Evolutionary conservation across 2,329 filamentous ascomycete species (phyloP).

Genomic region (Colletotrichum euphorbiae): DNA sequence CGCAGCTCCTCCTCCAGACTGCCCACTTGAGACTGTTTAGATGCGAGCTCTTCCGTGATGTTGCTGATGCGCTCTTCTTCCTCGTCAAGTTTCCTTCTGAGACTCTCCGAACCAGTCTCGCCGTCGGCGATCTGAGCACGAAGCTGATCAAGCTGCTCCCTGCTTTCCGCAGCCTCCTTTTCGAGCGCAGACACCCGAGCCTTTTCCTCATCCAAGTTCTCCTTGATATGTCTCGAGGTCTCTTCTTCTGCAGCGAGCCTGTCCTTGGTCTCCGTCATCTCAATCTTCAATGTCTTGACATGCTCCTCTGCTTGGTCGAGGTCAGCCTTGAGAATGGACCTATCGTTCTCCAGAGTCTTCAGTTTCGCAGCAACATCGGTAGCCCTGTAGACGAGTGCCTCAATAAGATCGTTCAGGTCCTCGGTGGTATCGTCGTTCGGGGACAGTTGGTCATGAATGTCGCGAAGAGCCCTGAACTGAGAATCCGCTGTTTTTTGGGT

Average conservation of each 20-base stretch:
- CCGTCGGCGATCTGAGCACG: conserved; percentile 82
- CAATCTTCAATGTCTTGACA: conserved; percentile 65
- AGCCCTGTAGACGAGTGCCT: conserved; percentile 68
- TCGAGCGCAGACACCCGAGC: conserved; percentile 67
- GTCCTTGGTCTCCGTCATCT: conserved; percentile 67
- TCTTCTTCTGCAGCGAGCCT: conserved; percentile 64
- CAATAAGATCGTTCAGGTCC: conserved; percentile 68
- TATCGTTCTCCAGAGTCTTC: conserved; percentile 69
- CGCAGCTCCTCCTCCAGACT: conserved; percentile 81
- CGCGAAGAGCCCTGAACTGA: conserved; percentile 66
- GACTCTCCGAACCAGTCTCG: conserved; percentile 83
- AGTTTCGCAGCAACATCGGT: conserved; percentile 70
- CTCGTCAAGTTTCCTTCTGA: conserved; percentile 80
- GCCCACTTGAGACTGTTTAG: conserved; percentile 80
- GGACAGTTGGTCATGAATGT: conserved; percentile 69
- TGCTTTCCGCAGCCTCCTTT: conserved; percentile 70
- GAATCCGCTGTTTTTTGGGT: conserved; percentile 64
- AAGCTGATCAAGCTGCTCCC: conserved; percentile 75
- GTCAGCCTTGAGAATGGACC: conserved; percentile 71
- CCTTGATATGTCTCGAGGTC: conserved; percentile 62
- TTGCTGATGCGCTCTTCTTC: conserved; percentile 78
- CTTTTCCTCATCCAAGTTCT: conserved; percentile 65
- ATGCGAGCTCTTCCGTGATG: conserved; percentile 77
- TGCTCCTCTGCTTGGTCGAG: conserved; percentile 69
- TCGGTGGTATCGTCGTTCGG: conserved; percentile 64